These are phyloP conservation scores for Apophysomyces sp. DNA, from an alignment of 371 early-diverging fungal genomes.

Conservation along the genomic window DNA sequence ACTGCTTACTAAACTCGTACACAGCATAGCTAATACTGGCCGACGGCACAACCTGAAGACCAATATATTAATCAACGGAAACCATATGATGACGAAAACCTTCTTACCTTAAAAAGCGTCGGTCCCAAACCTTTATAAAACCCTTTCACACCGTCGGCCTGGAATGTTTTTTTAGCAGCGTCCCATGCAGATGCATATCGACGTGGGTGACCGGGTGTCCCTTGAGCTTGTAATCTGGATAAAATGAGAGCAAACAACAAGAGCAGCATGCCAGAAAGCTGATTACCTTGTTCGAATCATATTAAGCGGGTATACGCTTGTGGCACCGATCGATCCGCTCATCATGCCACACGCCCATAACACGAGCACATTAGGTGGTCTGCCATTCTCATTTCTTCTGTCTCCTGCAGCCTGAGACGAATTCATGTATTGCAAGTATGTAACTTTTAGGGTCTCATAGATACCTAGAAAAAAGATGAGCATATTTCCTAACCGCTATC, in stretches of 20 bases:
- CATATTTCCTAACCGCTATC: background rate
- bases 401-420: constrained; percentile 28
- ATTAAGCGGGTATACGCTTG: constrained; percentile 78
- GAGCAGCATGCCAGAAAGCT: background rate
- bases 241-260: background rate
- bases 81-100: background rate
- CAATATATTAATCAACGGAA: background rate
- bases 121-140: constrained; percentile 90
- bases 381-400: constrained; percentile 16
- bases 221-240: constrained; percentile 80
- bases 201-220: constrained; percentile 76
- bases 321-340: constrained; percentile 72
- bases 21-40: constrained; percentile 66
- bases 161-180: constrained; percentile 66
- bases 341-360: constrained; percentile 76
- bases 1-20: constrained; percentile 60
- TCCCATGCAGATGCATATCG: constrained; percentile 70
- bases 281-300: constrained; percentile 80
- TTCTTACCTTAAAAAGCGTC: constrained; percentile 67
- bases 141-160: constrained; percentile 75
- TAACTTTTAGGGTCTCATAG: constrained; percentile 74
- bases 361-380: constrained; percentile 51
- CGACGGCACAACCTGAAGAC: constrained; percentile 57
- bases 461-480: constrained; percentile 29
- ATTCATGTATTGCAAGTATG: constrained; percentile 60